phyloP scores from a whole-genome alignment of 78 protist species.

The Speleostelium caveatum region DNA sequence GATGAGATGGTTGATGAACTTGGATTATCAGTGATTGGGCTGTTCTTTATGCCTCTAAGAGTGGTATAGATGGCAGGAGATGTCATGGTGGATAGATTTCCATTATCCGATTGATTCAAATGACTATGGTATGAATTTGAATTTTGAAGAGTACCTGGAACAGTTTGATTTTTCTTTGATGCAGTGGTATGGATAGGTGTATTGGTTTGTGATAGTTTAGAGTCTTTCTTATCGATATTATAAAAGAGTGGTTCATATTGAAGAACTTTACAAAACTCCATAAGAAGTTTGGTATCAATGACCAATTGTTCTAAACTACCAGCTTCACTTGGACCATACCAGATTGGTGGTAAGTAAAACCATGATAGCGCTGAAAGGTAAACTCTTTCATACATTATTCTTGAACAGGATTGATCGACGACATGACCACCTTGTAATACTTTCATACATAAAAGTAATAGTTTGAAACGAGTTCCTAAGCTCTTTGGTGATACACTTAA shows the following conservation, averaged over 20 bases:
- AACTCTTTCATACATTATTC: slow-evolving; percentile 58
- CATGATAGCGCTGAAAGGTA: slow-evolving; percentile 65
- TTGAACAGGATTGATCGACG: slow-evolving; percentile 4
- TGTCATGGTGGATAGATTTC: background rate
- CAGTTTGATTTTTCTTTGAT: background rate
- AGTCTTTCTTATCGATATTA: slow-evolving; percentile 25
- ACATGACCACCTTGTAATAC: slow-evolving; percentile 48
- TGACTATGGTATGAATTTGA: too few species aligned
- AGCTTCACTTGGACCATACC: slow-evolving; percentile 68
- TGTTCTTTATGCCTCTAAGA: background rate
- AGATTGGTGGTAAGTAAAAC: slow-evolving; percentile 78
- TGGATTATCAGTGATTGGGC: background rate
- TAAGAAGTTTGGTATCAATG: slow-evolving; percentile 19
- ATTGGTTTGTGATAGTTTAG: background rate
- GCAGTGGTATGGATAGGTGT: background rate
- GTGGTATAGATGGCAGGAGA: background rate
- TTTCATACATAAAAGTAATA: slow-evolving; percentile 67
- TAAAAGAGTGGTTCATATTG: slow-evolving; percentile 53
- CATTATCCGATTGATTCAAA: too few species aligned
- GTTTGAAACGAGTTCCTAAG: slow-evolving; percentile 76
- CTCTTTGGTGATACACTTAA: slow-evolving; percentile 60
- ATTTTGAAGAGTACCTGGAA: background rate
- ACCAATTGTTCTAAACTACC: slow-evolving; percentile 18
- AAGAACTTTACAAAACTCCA: slow-evolving; percentile 69
- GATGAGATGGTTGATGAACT: background rate